phyloP scores from a whole-genome alignment of 140 eudicot species.

The Bidens hawaiensis region DNA sequence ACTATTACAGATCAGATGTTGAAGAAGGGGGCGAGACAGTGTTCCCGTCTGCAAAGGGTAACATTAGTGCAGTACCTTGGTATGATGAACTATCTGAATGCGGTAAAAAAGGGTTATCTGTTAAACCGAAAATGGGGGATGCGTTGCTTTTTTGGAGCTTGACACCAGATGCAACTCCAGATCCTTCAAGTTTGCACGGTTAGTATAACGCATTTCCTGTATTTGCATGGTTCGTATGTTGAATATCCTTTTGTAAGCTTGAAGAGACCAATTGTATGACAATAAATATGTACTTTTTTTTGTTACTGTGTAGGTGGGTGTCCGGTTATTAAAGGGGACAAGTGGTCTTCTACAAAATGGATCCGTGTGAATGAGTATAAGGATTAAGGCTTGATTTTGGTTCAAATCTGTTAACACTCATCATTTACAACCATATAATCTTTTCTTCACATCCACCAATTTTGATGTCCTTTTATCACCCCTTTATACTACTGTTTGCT shows the following conservation, averaged over 20 bases:
- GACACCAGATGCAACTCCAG: slow-evolving; percentile 77
- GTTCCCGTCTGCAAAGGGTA: slow-evolving; percentile 82
- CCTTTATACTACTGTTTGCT: slow-evolving; percentile 1
- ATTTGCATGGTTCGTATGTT: no score
- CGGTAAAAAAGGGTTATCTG: slow-evolving; percentile 79
- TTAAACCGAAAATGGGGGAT: slow-evolving; percentile 90
- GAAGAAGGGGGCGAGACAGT: slow-evolving; percentile 99
- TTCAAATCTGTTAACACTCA: background rate
- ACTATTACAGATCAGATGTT: slow-evolving; percentile 76
- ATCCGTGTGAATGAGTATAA: slow-evolving; percentile 54
- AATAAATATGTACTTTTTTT: background rate
- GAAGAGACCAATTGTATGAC: background rate
- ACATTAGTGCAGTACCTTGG: slow-evolving; percentile 65
- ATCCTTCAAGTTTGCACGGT: slow-evolving; percentile 94
- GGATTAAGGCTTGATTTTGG: slow-evolving; percentile 9
- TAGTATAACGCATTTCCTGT: no score
- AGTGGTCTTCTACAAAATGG: slow-evolving; percentile 94
- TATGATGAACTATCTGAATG: slow-evolving; percentile 84
- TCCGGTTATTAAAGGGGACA: slow-evolving; percentile 79
- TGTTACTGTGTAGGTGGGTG: slow-evolving; percentile 57
- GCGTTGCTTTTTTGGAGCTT: slow-evolving; percentile 95
- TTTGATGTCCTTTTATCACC: slow-evolving; percentile 16
- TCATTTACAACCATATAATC: background rate
- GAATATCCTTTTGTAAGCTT: no score
- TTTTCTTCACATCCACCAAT: slow-evolving; percentile 17